Base-by-base conservation (phyloP, 805 yeast species). In the Kodamaea leandrae region DNA sequence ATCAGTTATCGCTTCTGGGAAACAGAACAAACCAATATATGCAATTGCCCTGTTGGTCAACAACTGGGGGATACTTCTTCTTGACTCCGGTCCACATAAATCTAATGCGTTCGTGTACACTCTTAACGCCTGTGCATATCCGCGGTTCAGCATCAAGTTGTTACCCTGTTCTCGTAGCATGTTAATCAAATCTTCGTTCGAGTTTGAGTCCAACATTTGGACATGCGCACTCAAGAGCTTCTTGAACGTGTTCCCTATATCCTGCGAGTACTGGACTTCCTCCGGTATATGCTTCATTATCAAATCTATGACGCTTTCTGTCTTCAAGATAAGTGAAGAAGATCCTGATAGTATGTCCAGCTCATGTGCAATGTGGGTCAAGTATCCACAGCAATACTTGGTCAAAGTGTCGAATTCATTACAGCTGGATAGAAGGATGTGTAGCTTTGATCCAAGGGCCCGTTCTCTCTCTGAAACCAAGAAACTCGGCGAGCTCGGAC, bases 41-140 rank as follows among this genome's bases (percentile, higher is more conserved):
- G 72, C 71, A 36, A 68, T 62, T 6, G 74, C 68, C 36, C 73
- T 43, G 47, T 68, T 68, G 21, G 67, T 60, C 27, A 53, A 48
- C 19, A 68, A 47, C 41, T 68, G 74, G 1, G 70, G 63, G 14
- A 55, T 34, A 18, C 26, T 18, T 6, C 15, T 23, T 16, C 28
- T 13, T 9, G 53, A 34, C 3, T 51, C 32, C 8, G 41, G 34
- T 8, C 46, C 47, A 25, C 63, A 54, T 13, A 50, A 25, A 25
- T 57, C 54, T 10, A 66, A 44, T 3, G 71, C 74, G 18, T 60
- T 55, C 15, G 72, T 68, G 46, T 68, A 68, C 4, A 55, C 53
- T 37, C 60, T 53, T 32, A 68, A 60, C 2, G 74, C 72, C 42
- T 66, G 72, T 1, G 70, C 67, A 46, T 60, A 66, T 4, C 67